Evolutionary conservation across 2,329 filamentous ascomycete species (phyloP), one percentile per base, ranked within the genome.

Genomic region (Knoxdaviesia proteae): DNA sequence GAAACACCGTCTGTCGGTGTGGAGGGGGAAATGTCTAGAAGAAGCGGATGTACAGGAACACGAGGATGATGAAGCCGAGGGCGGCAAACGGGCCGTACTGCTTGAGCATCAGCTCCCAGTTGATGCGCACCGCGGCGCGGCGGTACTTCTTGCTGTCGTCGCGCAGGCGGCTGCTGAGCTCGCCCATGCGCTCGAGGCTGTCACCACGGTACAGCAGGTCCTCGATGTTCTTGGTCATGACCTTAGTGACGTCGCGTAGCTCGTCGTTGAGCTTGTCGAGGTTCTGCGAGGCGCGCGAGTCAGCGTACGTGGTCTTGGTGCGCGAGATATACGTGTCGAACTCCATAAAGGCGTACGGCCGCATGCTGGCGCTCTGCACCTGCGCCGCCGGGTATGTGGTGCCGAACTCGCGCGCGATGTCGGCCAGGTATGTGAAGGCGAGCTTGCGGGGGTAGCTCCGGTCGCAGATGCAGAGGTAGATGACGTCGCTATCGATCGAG

Each of bases 151-250:
- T 84, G 58, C 81, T 90, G 56, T 98, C 90, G 57, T 98, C 90
- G 48, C 84, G 69, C 57, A 98, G 61, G 47, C 88, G 68, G 44
- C 76, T 80, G 53, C 82, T 92, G 56, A 94, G 80, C 64, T 96
- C 88, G 47, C 90, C 88, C 90, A 98, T 98, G 54, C 86, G 74
- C 63, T 98, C 90, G 51, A 98, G 63, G 53, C 79, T 90, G 58
- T 98, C 90, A 32, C 90, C 90, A 47, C 92, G 70, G 58, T 98
- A 98, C 42, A 98, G 66, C 55, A 98, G 64, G 59, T 98, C 90
- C 67, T 98, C 90, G 51, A 98, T 96, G 60, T 98, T 98, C 74
- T 96, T 96, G 44, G 87, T 96, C 92, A 98, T 98, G 56, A 98
- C 87, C 64, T 94, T 87, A 1, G 90, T 96, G 44, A 98, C 92